Evolutionary conservation across 306 rosid species (phyloP).

Genomic region (Sicyos baderoa): DNA sequence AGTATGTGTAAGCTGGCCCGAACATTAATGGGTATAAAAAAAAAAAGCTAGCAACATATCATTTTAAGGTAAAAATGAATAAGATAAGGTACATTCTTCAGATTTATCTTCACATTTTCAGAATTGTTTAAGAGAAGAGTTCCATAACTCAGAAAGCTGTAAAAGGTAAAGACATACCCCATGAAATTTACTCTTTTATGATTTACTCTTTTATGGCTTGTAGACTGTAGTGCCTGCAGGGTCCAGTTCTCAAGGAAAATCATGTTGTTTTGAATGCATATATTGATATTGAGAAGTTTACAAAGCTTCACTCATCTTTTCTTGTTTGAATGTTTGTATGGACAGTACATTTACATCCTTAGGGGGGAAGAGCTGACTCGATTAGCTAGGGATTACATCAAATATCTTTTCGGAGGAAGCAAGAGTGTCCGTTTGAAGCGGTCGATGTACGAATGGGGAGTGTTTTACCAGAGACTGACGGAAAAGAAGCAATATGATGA

Average conservation of each 20-base stretch:
- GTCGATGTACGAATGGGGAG: conserved; percentile 37
- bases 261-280: conserved; percentile 3
- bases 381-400: conserved; percentile 58
- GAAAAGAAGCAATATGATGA: conserved; percentile 27
- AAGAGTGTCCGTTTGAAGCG: conserved; percentile 58
- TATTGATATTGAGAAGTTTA: background rate
- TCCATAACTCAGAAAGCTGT: no score
- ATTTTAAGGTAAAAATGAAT: no score
- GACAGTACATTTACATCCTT: conserved; percentile 64
- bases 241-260: background rate
- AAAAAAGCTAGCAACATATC: no score
- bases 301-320: background rate
- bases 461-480: conserved; percentile 23
- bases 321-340: conserved; percentile 6
- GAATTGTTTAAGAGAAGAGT: no score
- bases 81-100: no score
- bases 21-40: no score
- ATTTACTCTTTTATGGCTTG: background rate
- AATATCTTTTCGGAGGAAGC: conserved; percentile 44
- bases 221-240: background rate
- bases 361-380: conserved; percentile 55
- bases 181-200: background rate
- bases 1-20: no score
- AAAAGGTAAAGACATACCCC: no score
- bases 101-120: no score